Base-by-base conservation (phyloP, 805 yeast genomes). In the Starmerella ratchasimensis region DNA sequence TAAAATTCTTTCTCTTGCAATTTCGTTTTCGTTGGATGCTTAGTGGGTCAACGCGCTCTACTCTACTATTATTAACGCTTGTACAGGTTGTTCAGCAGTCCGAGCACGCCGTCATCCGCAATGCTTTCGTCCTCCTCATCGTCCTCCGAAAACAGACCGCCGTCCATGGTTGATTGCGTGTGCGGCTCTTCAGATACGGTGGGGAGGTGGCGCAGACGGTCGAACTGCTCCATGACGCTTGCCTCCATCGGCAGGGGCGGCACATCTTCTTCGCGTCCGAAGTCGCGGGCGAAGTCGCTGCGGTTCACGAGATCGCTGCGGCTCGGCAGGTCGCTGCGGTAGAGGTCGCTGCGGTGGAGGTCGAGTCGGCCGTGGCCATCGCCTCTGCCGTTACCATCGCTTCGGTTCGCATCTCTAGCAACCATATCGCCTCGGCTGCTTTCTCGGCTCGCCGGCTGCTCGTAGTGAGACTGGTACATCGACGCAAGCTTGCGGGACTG, bases 81-180 rank as follows among this genome's bases (percentile, higher is more conserved):
- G 53, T 82, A 82, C 43, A 81, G 76, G 52, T 82, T 84, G 53
- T 81, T 82, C 33, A 84, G 65, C 60, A 84, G 65, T 1, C 90
- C 93, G 30, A 76, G 62, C n/a, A 74, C 90, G 0, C 88, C 88
- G 3, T 60, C 54, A 5, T 46, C 53, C 3, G 55, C 60, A 9
- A 59, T 24, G 24, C 39, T 61, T 23, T 54, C 54, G 24, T 50
- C 56, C 7, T 61, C 63, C 41, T 65, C 71, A 3, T 44, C 48
- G 14, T 37, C 29, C 11, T 33, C 44, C 16, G 37, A 41, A 16
- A 31, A 17, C 31, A 32, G 37, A 21, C 31, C 42, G 27, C 28
- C 31, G 15, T 42, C 43, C 3, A n/a, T 7, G 4, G 38, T 23
- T n/a, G 30, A 16, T 5, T 19, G 25, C 4, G 33, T 23, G 5